Base-by-base conservation (phyloP, 192 early-diverging fungal genomes). In the Diversispora epigaea region DNA sequence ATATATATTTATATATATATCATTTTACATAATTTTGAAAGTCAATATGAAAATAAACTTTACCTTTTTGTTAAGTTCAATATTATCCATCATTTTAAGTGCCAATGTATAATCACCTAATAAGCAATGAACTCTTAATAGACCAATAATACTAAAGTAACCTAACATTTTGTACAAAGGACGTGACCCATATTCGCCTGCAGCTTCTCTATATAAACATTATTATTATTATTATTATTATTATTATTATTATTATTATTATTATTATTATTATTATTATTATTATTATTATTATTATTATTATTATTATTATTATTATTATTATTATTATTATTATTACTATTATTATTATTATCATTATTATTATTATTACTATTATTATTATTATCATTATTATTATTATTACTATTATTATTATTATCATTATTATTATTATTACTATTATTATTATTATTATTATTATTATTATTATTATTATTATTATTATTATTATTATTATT, bases 91-190 rank as follows among this genome's bases (percentile, higher is more conserved):
- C 79, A 93, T 95, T 87, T 95, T 95, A 72, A 98, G 86, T 6
- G 96, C 96, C 77, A 97, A 84, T 56, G 93, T 93, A 80, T 96
- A 98, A 85, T 98, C 96, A 49, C 95, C 96, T 69, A 97, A 86
- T 78, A 98, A 86, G 81, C 94, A 95, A 85, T 98, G 96, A 22
- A 98, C 94, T 63, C 96, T 93, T 44, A 96, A 85, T 45, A 97
- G 85, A 10, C 95, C 95, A 65, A 98, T 86, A 77, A 97, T 92
- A 78, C 89, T 91, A 81, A 98, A 98, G 88, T 98, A 98, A 3
- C 96, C 96, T 9, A 98, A 86, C 93, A 96, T 95, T 80, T 94
- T 93, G 87, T 98, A 98, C 71, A 97, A 78, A n/a, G 93, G 91
- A 32, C 91, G 89, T 22, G 87, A 84, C 44, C 95, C 95, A 82